phyloP scores from a whole-genome alignment of 192 early-diverging fungal genomes.

The Linnemannia hyalina region DNA sequence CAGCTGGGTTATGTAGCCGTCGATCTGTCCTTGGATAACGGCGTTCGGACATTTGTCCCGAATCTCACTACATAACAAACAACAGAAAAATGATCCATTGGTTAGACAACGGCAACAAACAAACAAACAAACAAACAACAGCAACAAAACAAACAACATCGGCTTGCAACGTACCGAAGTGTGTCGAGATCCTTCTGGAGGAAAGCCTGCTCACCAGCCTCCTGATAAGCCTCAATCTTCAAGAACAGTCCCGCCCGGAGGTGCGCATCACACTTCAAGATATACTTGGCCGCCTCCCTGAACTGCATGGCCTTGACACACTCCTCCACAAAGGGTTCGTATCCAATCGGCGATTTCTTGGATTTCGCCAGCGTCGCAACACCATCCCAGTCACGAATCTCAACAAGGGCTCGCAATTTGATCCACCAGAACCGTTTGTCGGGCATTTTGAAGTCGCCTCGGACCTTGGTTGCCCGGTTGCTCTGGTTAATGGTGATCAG shows the following conservation, averaged over 20 bases:
- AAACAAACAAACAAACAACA: not conserved
- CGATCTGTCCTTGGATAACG: constrained; percentile 44
- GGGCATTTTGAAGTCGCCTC: constrained; percentile 87
- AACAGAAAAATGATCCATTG: not conserved
- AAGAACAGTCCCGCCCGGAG: constrained; percentile 74
- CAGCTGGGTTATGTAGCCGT: constrained; percentile 39
- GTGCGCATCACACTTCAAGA: constrained; percentile 75
- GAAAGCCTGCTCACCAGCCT: constrained; percentile 79
- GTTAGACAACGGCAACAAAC: not conserved
- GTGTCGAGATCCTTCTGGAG: constrained; percentile 72
- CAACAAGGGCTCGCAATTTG: constrained; percentile 84
- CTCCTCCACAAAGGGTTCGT: constrained; percentile 85
- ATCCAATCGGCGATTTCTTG: constrained; percentile 87
- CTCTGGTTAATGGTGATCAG: constrained; percentile 80
- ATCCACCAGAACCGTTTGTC: constrained; percentile 94
- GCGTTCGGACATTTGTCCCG: constrained; percentile 50
- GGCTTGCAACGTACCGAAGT: constrained; percentile 61
- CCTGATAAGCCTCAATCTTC: constrained; percentile 79
- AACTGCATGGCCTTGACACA: constrained; percentile 82
- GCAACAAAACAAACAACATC: not conserved
- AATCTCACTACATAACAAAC: constrained; percentile 31
- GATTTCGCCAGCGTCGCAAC: constrained; percentile 84
- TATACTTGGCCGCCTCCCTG: constrained; percentile 83
- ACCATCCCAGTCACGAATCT: constrained; percentile 87
- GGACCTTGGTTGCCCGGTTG: constrained; percentile 81